These are phyloP conservation scores for Aurinia saxatilis DNA, from an alignment of 345 rosid species.

Conservation along the genomic window DNA sequence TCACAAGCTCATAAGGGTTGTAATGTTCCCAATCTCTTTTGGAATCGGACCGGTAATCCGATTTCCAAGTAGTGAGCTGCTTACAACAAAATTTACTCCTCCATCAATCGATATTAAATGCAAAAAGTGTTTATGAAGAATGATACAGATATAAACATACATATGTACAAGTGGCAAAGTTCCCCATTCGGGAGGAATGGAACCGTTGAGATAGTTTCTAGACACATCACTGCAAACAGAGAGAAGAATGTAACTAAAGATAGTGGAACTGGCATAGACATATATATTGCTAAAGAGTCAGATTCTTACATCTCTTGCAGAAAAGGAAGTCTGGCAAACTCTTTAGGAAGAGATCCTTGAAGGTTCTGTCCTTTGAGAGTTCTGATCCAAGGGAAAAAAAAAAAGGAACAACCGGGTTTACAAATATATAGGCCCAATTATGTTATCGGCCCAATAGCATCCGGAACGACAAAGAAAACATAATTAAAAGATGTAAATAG, in stretches of 20 bases:
- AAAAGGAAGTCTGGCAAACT: conserved; percentile 35
- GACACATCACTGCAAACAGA: conserved; percentile 34
- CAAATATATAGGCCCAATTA: conserved; percentile 5
- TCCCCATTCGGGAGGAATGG: conserved; percentile 50
- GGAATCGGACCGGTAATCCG: conserved; percentile 47
- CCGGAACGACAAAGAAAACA: too few relatives aligned
- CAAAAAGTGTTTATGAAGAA: too few relatives aligned
- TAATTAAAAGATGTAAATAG: background rate
- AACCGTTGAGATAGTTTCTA: conserved; percentile 47
- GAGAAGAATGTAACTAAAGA: conserved; percentile 5
- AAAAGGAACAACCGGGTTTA: too few relatives aligned
- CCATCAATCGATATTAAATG: background rate
- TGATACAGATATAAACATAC: too few relatives aligned
- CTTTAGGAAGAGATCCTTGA: conserved; percentile 40
- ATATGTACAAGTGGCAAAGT: conserved; percentile 25
- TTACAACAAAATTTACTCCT: conserved; percentile 1
- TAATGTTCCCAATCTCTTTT: conserved; percentile 39
- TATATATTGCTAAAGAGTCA: too few relatives aligned
- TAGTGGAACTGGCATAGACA: too few relatives aligned
- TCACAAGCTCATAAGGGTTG: conserved; percentile 37
- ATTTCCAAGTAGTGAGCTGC: conserved; percentile 43
- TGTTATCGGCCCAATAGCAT: background rate
- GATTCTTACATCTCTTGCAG: conserved; percentile 34
- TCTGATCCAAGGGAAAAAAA: conserved; percentile 33
- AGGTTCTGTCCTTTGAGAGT: conserved; percentile 37